A percentile compares a stretch with the other conserved stretches of the same genome.
Conservation (phyloP, 345 rosid genomes). For the Bretschneidera sinensis region DNA sequence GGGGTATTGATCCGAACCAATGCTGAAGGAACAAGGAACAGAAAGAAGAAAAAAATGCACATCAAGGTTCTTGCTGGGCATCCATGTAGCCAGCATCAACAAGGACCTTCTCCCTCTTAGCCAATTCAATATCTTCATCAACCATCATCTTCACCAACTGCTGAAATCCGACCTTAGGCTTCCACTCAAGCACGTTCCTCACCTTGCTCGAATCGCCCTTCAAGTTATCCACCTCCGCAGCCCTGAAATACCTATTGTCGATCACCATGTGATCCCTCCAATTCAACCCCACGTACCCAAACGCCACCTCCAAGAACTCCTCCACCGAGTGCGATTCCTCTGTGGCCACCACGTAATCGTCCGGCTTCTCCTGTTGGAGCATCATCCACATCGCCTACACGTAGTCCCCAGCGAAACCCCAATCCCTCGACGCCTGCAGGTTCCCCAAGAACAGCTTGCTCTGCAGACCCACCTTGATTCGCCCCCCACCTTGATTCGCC, state of each 20-base stretch:
- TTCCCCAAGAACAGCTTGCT: constrained; percentile 71
- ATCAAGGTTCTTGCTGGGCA: constrained; percentile 82
- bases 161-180: constrained; percentile 75
- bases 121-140: constrained; percentile 69
- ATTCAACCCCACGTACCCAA: constrained; percentile 53
- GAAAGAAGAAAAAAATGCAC: background rate
- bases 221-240: constrained; percentile 54
- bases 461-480: constrained; percentile 63
- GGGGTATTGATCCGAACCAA: too few relatives aligned
- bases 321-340: constrained; percentile 88
- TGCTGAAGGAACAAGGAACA: too few relatives aligned
- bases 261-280: constrained; percentile 57
- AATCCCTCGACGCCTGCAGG: constrained; percentile 74
- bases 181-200: constrained; percentile 54
- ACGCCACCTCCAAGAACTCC: constrained; percentile 76
- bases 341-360: constrained; percentile 83
- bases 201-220: constrained; percentile 52
- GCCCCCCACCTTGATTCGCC: constrained; percentile 73
- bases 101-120: constrained; percentile 90
- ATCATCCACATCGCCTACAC: constrained; percentile 96
- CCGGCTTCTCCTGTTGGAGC: constrained; percentile 84
- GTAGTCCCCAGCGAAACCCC: constrained; percentile 93
- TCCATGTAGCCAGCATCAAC: constrained; percentile 88
- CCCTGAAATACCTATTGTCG: constrained; percentile 52
- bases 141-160: constrained; percentile 94